Evolutionary conservation across 140 eudicot genomes (phyloP), one percentile per base, ranked within the genome.

Genomic region (Stevia rebaudiana): DNA sequence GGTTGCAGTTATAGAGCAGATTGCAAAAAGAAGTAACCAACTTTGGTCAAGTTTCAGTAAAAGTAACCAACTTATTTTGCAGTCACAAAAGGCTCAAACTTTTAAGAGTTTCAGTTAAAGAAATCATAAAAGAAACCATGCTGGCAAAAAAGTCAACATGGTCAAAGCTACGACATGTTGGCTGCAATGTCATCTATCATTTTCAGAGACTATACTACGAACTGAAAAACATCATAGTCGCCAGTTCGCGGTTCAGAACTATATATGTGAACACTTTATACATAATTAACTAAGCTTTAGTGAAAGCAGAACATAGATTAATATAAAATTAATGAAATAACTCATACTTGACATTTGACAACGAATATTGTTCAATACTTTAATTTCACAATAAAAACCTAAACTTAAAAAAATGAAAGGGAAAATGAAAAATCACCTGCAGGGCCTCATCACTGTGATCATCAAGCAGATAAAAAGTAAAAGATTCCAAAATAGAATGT

Each of bases 391-490:
- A 6, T 54, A 53, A 3, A 56, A 57, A 46, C 54, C 7, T 36
- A 42, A 33, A 33, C 18, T 13, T n/a, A 7, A 5, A 15, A 30
- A 53, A 21, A 3, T n/a, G 24, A 12, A 41, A 44, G 28, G 41
- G 37, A 44, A 33, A 23, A 0, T 4, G 39, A 54, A 63, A 61
- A 65, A 5, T 16, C 41, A 92, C 99, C 97, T 92, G 77, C 53
- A 92, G 62, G 64, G 99, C 97, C 57, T 83, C 94, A 63, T 83
- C 87, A 44, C 80, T 78, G 41, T 80, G 81, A 69, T 92, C 95
- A 78, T 92, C 99, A 67, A 92, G 72, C 65, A 92, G 95, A 75
- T 81, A 92, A 47, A 85, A 92, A 41, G 86, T 75, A 68, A 92
- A 82, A 13, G 99, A 92, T 78, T 92, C 99, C 94, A 92, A 69